Percentiles rank a stretch among this genome's conserved stretches.
phyloP scores from a whole-genome alignment of 1,139 yeast genomes.

The Suhomyces anneliseae region DNA sequence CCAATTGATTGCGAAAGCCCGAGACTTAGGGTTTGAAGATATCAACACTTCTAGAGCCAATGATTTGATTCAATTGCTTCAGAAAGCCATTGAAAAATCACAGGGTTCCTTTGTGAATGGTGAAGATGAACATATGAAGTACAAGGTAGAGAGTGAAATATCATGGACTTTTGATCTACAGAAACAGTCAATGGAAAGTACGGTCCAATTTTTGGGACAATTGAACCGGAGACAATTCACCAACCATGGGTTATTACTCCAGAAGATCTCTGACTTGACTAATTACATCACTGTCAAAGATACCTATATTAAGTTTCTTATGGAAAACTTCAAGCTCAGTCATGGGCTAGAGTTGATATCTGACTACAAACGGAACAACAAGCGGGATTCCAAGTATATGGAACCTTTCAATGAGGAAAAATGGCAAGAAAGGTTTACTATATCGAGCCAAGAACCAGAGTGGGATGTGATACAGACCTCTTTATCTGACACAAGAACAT shows the following conservation, averaged over 20 bases:
- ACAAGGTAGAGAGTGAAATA: constrained; percentile 6
- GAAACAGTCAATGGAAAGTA: constrained; percentile 8
- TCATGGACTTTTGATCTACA: constrained; percentile 27
- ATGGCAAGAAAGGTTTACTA: constrained; percentile 18
- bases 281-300: constrained; percentile 31
- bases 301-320: constrained; percentile 32
- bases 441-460: background rate
- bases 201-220: constrained; percentile 20
- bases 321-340: constrained; percentile 38
- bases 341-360: constrained; percentile 37
- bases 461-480: constrained; percentile 4
- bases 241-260: constrained; percentile 22
- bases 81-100: background rate
- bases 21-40: constrained; percentile 27
- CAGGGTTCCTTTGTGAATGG: background rate
- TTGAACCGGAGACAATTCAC: constrained; percentile 27
- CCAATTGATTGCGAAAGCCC: constrained; percentile 21
- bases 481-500: constrained; percentile 8
- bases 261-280: constrained; percentile 24
- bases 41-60: constrained; percentile 6
- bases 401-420: constrained; percentile 16
- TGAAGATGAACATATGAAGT: background rate
- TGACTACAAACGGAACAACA: constrained; percentile 25
- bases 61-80: constrained; percentile 1
- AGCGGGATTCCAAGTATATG: constrained; percentile 13